A percentile compares a stretch with the other conserved stretches of the same genome.
phyloP scores from a whole-genome alignment of 2,329 filamentous ascomycete genomes.

The Cercospora beticola region DNA sequence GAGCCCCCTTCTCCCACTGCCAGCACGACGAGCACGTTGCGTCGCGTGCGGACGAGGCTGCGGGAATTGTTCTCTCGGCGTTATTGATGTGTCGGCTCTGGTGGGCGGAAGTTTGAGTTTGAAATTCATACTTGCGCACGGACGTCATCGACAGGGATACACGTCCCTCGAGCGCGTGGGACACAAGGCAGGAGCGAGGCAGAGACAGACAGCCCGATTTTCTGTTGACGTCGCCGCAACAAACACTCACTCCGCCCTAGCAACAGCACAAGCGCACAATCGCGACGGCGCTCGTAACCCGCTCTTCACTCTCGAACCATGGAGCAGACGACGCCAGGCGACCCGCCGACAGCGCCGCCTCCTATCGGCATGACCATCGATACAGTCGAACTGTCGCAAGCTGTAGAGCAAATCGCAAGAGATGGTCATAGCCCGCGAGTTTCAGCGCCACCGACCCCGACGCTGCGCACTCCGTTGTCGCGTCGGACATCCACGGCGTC shows the following conservation, averaged over 20 bases:
- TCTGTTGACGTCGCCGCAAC: background rate
- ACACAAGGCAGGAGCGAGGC: background rate
- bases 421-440: constrained; percentile 15
- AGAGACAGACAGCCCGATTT: background rate
- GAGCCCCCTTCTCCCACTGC: constrained; percentile 9
- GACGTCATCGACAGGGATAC: background rate
- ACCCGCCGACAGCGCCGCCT: background rate
- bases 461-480: constrained; percentile 17
- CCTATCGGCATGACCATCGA: constrained; percentile 1
- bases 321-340: constrained; percentile 3
- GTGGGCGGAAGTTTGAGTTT: background rate
- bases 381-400: constrained; percentile 14
- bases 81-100: background rate
- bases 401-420: constrained; percentile 14
- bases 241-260: background rate
- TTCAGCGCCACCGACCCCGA: constrained; percentile 24
- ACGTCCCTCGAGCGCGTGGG: background rate
- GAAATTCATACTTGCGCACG: background rate
- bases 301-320: background rate
- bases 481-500: constrained; percentile 23
- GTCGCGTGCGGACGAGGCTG: constrained; percentile 9
- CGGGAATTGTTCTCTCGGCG: constrained; percentile 7
- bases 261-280: background rate
- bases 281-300: background rate
- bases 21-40: constrained; percentile 15